Base-by-base conservation (phyloP, 139 green algal genomes). In the Chlorella sp. region DNA sequence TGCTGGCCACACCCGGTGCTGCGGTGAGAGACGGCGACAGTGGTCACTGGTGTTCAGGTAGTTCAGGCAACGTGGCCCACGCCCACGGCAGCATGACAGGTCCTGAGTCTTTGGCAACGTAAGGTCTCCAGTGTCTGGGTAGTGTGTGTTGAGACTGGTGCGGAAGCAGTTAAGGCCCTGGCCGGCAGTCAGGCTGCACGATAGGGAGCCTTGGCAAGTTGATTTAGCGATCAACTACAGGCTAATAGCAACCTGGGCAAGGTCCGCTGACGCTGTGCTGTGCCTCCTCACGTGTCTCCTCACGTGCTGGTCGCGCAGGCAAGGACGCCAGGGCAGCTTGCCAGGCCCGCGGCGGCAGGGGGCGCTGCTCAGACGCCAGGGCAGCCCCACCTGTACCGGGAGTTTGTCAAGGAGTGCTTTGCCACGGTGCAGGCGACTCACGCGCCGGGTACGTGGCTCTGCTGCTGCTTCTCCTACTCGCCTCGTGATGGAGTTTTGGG, bases 351-450 rank as follows among this genome's bases (percentile, higher is more conserved):
- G 42, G 42, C 17, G 42, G 10, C 42, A 55, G 10, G n/a, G n/a
- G n/a, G n/a, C 42, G 10, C 42, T 55, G 42, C 42, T 17, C 42
- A 55, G 42, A 10, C 42, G 42, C 42, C 42, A 10, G 10, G 42
- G 42, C 42, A 55, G n/a, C 74, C 66, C 29, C 70, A 75, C 32
- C 62, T 30, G n/a, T 82, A 75, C 59, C 26, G 29, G 26, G 33
- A 63, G 55, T 83, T 79, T 64, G 55, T 77, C 51, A 83, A 83
- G 69, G 49, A 70, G 35, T 68, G 79, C 69, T 74, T 77, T 51
- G n/a, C 33, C 1, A 51, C 49, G n/a, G 51, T 79, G 35, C 75
- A 78, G 65, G 30, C 23, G 32, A 30, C 60, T 23, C 71, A 71
- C 32, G 61, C 71, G 6, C 62, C 62, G 49, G 70, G 70, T 75